Conservation (phyloP, 1,284 basidiomycete species). For the Porodaedalea pini region DNA sequence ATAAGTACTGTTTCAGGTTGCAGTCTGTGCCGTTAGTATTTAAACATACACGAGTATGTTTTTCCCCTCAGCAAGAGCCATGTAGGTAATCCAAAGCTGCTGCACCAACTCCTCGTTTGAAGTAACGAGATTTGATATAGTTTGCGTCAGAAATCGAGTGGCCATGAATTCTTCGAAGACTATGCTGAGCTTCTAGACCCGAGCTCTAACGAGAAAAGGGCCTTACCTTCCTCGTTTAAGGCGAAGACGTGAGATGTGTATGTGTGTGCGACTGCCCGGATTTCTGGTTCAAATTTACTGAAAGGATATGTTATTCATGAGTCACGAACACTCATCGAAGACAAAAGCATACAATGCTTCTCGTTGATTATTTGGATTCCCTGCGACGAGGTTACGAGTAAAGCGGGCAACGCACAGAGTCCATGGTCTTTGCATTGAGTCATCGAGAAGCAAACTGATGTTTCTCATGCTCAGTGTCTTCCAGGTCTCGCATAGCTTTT, state of each 20-base stretch:
- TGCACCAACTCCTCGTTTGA: slow-evolving; percentile 55
- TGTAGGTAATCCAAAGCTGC: slow-evolving; percentile 59
- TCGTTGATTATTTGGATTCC: slow-evolving; percentile 59
- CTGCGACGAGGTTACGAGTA: slow-evolving; percentile 74
- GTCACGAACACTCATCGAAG: neutral
- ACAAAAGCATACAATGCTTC: slow-evolving; percentile 55
- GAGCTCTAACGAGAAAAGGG: neutral
- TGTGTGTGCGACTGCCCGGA: slow-evolving; percentile 55
- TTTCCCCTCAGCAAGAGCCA: slow-evolving; percentile 66
- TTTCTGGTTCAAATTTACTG: slow-evolving; percentile 51
- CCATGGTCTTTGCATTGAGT: slow-evolving; percentile 6
- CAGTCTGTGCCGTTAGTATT: neutral
- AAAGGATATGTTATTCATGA: neutral
- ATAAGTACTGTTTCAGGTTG: neutral
- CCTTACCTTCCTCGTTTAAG: slow-evolving; percentile 52
- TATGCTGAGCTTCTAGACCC: slow-evolving; percentile 5
- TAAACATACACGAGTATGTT: slow-evolving; percentile 67
- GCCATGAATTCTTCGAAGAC: slow-evolving; percentile 45
- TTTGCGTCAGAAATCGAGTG: slow-evolving; percentile 61
- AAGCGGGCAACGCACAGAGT: slow-evolving; percentile 57
- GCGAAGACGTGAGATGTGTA: slow-evolving; percentile 68
- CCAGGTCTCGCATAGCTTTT: slow-evolving; percentile 10
- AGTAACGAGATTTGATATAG: slow-evolving; percentile 73
- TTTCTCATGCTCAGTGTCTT: neutral
- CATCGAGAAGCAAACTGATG: neutral